Conservation (phyloP, 1,284 basidiomycete genomes). For the Ustilago loliicola region DNA sequence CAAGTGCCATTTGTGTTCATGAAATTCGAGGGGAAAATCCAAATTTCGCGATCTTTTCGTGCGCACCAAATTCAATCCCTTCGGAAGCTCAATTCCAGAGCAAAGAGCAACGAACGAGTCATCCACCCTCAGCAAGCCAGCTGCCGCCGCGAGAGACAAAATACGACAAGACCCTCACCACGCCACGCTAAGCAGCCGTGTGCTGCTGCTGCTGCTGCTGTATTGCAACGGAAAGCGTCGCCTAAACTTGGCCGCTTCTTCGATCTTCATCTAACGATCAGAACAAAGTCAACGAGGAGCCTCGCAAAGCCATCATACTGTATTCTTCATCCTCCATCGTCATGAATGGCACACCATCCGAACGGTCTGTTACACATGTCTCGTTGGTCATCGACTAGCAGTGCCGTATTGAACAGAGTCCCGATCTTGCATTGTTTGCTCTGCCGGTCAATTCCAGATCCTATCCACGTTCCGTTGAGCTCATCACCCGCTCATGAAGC, state of each 20-base stretch:
- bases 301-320: background rate
- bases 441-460: background rate
- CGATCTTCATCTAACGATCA: slow-evolving; percentile 8
- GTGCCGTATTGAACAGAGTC: background rate
- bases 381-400: background rate
- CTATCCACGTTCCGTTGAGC: background rate
- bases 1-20: background rate
- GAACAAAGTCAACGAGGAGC: background rate
- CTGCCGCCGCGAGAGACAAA: background rate
- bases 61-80: background rate
- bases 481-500: background rate
- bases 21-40: slow-evolving; percentile 9
- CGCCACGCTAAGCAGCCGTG: background rate
- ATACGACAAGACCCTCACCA: background rate
- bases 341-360: background rate
- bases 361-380: too few relatives aligned
- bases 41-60: slow-evolving; percentile 31
- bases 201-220: too few relatives aligned
- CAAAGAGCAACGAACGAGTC: slow-evolving; percentile 9
- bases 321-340: too few relatives aligned
- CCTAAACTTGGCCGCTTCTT: slow-evolving; percentile 6
- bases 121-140: slow-evolving; percentile 1
- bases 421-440: background rate
- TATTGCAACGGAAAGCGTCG: too few relatives aligned
- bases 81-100: background rate